These are phyloP conservation scores for Colletotrichum cuscutae DNA, from an alignment of 2,329 filamentous ascomycete genomes.

Conservation along the genomic window DNA sequence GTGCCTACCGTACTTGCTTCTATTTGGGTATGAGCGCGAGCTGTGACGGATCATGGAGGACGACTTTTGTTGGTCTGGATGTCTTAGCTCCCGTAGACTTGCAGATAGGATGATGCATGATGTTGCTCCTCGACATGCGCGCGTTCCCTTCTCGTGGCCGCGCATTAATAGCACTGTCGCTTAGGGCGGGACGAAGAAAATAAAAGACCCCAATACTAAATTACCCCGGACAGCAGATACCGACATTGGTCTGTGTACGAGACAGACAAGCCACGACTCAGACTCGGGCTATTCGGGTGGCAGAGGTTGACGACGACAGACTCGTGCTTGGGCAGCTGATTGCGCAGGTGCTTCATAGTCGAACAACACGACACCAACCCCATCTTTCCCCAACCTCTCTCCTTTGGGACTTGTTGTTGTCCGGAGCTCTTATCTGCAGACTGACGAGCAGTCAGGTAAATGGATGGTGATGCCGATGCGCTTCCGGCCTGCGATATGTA, in stretches of 20 bases:
- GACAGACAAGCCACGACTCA: constrained; percentile 14
- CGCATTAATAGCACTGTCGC: not conserved
- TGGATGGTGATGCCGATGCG: not conserved
- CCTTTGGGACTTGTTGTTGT: not conserved
- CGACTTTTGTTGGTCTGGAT: not conserved
- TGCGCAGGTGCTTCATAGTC: not conserved
- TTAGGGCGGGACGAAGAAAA: constrained; percentile 12
- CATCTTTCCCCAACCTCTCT: not conserved
- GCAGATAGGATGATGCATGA: constrained; percentile 25
- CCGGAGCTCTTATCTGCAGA: not conserved
- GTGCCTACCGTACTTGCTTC: not conserved
- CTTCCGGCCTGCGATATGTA: not conserved
- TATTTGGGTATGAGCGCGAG: not conserved
- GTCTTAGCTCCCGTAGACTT: constrained; percentile 17
- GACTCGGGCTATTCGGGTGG: constrained; percentile 11
- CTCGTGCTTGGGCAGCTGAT: constrained; percentile 12
- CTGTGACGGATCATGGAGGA: not conserved
- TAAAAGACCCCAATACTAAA: not conserved
- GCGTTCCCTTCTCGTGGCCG: not conserved
- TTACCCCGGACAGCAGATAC: not conserved
- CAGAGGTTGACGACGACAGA: constrained; percentile 19
- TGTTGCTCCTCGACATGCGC: not conserved
- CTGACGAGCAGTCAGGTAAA: not conserved
- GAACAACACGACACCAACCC: not conserved
- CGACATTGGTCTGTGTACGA: not conserved